Evolutionary conservation across 495 filamentous ascomycete genomes (phyloP), one percentile per base, ranked within the genome.

Genomic region (Penicillium samsonianum): DNA sequence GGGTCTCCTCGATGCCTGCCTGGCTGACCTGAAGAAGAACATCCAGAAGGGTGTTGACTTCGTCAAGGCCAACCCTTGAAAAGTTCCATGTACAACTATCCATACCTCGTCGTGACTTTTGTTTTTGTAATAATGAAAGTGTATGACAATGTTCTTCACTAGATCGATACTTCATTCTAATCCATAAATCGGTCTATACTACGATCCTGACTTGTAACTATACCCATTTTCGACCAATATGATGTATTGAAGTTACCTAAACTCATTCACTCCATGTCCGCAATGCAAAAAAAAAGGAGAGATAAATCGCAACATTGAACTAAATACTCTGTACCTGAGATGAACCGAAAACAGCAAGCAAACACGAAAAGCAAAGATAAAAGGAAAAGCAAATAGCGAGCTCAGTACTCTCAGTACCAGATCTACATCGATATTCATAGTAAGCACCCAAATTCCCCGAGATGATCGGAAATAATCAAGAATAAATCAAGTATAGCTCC

Each of bases 11-110:
- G 89, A 93, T 70, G 88, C 85, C 62, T 87, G 83, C 81, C 78
- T 96, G 58, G 76, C 65, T 62, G 94, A 98, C 80, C 82, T 98
- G 73, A 91, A 92, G 84, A 91, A 90, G 77, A 90, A 91, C 78
- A 90, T 91, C 74, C 69, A 81, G 68, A 91, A 91, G 84, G 87
- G 81, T 74, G 79, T 86, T 67, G 78, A 86, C 63, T 90, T 86
- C 64, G 86, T 84, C 67, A 84, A 84, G 73, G 65, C 78, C 70
- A 90, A 89, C 77, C 86, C 87, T 65, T 88, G 83, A 81, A 75
- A 72, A 43, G 44, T 50, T 58, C 51, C 50, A 35, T 67, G 58
- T 65, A 67, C 63, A 65, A 67, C 60, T 58, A 52, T 30, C 26
- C 43, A 54, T 57, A 31, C 28, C 31, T 19, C 45, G 57, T 54